phyloP scores from a whole-genome alignment of 352 stramenopile genomes.

The Albugo candida region DNA sequence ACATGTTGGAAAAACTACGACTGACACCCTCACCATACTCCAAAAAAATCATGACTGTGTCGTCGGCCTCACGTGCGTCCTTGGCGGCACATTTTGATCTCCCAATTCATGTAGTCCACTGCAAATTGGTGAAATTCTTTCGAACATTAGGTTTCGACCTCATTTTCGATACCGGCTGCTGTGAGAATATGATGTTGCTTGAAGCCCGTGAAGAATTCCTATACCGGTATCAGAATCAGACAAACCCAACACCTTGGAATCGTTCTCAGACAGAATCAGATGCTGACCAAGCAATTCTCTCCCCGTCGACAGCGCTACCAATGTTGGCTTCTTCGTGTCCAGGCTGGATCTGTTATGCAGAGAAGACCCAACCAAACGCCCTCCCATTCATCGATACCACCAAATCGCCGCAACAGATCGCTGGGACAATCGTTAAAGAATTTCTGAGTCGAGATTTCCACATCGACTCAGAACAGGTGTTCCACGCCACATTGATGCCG shows the following conservation, averaged over 20 bases:
- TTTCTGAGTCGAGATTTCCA: conserved; percentile 44
- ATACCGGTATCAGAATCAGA: conserved; percentile 52
- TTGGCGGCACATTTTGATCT: conserved; percentile 67
- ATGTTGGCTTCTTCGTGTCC: conserved; percentile 93
- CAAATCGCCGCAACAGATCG: conserved; percentile 92
- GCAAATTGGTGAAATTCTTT: conserved; percentile 62
- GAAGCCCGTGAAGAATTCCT: conserved; percentile 85
- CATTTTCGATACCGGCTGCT: conserved; percentile 83
- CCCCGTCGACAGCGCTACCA: conserved; percentile 57
- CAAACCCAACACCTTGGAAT: conserved; percentile 40
- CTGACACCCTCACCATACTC: conserved; percentile 18
- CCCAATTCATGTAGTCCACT: conserved; percentile 35
- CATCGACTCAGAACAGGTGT: conserved; percentile 45
- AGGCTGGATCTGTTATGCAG: conserved; percentile 94
- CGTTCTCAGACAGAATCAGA: conserved; percentile 35
- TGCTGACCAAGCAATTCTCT: conserved; percentile 27
- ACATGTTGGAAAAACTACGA: conserved; percentile 53
- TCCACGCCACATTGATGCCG: conserved; percentile 93
- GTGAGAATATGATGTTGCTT: conserved; percentile 83
- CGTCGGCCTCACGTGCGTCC: conserved; percentile 73
- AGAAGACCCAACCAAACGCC: conserved; percentile 90
- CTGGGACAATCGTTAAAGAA: conserved; percentile 62
- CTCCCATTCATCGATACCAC: conserved; percentile 90
- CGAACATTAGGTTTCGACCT: conserved; percentile 70
- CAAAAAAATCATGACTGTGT: conserved; percentile 73